Base-by-base conservation (phyloP, 768 basidiomycete species). In the Boletellus ananiceps region DNA sequence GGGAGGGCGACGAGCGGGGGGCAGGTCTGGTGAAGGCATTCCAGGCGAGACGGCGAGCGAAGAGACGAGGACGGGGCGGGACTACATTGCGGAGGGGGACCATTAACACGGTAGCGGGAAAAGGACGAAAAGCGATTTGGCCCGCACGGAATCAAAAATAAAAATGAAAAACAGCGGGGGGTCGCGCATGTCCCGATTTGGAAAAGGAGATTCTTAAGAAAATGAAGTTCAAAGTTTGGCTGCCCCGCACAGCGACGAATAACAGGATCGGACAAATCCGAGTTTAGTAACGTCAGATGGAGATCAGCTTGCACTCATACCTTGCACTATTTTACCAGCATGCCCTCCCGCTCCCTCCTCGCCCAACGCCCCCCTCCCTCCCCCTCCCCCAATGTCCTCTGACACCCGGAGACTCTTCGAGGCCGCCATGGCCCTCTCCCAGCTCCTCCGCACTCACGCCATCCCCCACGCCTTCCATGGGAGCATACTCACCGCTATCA, bases 391-490 rank as follows among this genome's bases (percentile, higher is more conserved):
- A 14, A 87, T 87, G 84, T 51, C 67, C 4, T 77, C 81, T 61
- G 84, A 89, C 59, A 86, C 84, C 46, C 72, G 75, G 60, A 76
- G 88, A 66, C 80, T 91, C 57, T 68, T 91, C 62, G 83, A 88
- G 66, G 88, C 89, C 32, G 88, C 90, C 34, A 69, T 73, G 41
- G 81, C 84, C 50, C 84, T 93, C 66, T 90, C 88, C 27, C 70
- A 71, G 49, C 69, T 83, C 49, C 80, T 93, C 44, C 70, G 61
- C 54, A 68, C 74, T 32, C 70, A 73, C 33, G 72, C 71, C 50
- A 79, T 90, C 46, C 81, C 85, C 9, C 89, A 93, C 61, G 90
- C 88, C 27, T 91, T 92, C 68, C 77, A 92, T 58, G 89, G 89
- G 12, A 84, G 77, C 59, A 68, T 89, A 50, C 69, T 89, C 56